Evolutionary conservation across 108 stramenopile species (phyloP), one percentile per base, ranked within the genome.

Genomic region (Tribonema minus): DNA sequence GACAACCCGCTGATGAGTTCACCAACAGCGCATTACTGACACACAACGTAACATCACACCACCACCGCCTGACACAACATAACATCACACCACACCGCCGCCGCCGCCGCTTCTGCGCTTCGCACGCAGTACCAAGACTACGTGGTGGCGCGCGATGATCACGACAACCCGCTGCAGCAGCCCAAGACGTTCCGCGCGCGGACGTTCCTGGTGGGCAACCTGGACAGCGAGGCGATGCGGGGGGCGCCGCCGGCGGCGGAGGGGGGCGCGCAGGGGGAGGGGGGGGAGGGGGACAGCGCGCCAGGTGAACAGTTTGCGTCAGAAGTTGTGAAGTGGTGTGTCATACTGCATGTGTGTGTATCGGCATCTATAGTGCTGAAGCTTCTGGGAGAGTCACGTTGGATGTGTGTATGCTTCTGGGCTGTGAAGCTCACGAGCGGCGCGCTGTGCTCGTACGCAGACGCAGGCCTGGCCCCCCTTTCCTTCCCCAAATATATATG

Each of bases 101-200:
- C n/a, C n/a, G n/a, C n/a, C n/a, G n/a, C n/a, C n/a, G n/a, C n/a
- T n/a, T n/a, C n/a, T n/a, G n/a, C n/a, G n/a, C n/a, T n/a, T n/a
- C n/a, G n/a, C n/a, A n/a, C n/a, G 20, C 46, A 54, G 46, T 79
- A 79, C 68, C 77, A 79, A 28, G 77, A 79, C 77, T 79, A 79
- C 25, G 77, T 79, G 4, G 77, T 79, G 6, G 77, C 77, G 7
- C 65, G 77, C 38, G 77, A 79, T 71, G 68, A 79, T 29, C 27
- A 40, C 36, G 77, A 79, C 37, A 29, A 23, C 0, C 28, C 26
- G 34, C 37, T 26, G 59, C 46, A 9, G 38, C 34, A 67, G 41
- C 62, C 72, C 6, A 15, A 64, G n/a, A 46, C 59, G 0, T 37
- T 79, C 9, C 60, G 77, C 1, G 68, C 68, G 3, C 33, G 77